Percentiles rank a stretch among this genome's conserved stretches.
Evolutionary conservation across 257 asterid species (phyloP).

Genomic region (Scutellaria barbata): DNA sequence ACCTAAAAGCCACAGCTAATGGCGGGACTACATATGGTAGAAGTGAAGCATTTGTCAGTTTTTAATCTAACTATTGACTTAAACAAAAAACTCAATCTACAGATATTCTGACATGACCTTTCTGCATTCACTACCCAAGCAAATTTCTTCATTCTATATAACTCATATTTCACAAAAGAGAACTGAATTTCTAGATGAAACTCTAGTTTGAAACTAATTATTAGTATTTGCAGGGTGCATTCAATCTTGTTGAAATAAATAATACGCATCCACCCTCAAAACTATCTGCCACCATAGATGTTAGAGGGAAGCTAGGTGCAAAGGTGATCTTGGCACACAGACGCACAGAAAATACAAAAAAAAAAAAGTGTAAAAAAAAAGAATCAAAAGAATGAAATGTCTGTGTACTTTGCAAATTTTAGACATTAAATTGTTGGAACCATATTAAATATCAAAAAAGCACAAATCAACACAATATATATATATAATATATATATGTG

Average conservation of each 20-base stretch:
- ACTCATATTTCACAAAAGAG: constrained; percentile 3
- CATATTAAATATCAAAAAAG: too few species aligned
- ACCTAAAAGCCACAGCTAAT: background rate
- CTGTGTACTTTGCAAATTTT: too few species aligned
- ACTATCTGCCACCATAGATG: background rate
- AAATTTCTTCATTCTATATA: background rate
- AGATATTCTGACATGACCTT: background rate
- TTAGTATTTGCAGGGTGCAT: background rate
- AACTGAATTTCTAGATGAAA: background rate
- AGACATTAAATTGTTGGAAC: too few species aligned
- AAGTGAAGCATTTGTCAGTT: background rate
- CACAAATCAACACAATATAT: too few species aligned
- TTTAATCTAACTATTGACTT: background rate
- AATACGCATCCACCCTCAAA: background rate
- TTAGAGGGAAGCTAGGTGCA: too few species aligned
- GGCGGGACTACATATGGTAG: background rate
- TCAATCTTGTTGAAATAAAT: background rate
- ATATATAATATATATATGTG: too few species aligned
- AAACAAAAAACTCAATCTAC: background rate
- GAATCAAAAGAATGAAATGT: too few species aligned
- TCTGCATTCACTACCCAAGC: background rate
- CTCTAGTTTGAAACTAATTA: background rate
- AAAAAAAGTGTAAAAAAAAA: too few species aligned
- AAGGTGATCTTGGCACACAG: too few species aligned
- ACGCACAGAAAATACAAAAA: too few species aligned